These are phyloP conservation scores for Nemania serpens DNA, from an alignment of 2,329 filamentous ascomycete species.

Conservation along the genomic window DNA sequence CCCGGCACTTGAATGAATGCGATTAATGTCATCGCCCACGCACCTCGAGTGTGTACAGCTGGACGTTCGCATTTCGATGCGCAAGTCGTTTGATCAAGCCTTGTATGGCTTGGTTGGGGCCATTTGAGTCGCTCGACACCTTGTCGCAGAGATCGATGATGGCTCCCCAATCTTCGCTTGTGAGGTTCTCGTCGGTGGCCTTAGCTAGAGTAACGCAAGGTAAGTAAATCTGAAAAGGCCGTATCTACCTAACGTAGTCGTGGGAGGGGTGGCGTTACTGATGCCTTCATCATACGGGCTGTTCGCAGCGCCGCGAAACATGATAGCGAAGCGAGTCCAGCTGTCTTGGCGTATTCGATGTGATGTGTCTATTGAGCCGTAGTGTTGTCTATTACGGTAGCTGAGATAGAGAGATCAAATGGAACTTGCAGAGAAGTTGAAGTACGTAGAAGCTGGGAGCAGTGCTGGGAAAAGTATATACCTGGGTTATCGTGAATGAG, in stretches of 20 bases:
- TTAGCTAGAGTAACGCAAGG: conserved; percentile 51
- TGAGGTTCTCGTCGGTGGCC: conserved; percentile 97
- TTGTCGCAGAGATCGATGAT: conserved; percentile 69
- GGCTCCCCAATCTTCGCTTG: conserved; percentile 73
- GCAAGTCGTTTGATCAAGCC: conserved; percentile 90
- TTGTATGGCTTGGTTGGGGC: conserved; percentile 82
- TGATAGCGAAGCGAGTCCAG: conserved; percentile 33
- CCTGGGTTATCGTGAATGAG: not conserved
- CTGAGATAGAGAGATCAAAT: conserved; percentile 1
- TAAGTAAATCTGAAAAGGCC: conserved; percentile 21
- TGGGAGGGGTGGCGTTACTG: conserved; percentile 47
- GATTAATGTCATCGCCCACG: not conserved
- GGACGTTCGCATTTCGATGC: conserved; percentile 93
- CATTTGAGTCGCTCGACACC: conserved; percentile 58
- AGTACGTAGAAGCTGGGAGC: not conserved
- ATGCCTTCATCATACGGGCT: conserved; percentile 64
- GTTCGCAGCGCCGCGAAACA: conserved; percentile 63
- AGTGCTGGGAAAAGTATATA: not conserved
- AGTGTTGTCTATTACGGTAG: not conserved
- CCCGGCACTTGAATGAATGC: not conserved
- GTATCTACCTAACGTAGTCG: conserved; percentile 1
- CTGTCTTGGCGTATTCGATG: not conserved
- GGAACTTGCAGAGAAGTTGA: not conserved
- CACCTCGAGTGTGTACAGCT: conserved; percentile 90
- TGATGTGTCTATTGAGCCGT: not conserved